Evolutionary conservation across 2,329 filamentous ascomycete species (phyloP).

Genomic region (Penicillium occitanis): DNA sequence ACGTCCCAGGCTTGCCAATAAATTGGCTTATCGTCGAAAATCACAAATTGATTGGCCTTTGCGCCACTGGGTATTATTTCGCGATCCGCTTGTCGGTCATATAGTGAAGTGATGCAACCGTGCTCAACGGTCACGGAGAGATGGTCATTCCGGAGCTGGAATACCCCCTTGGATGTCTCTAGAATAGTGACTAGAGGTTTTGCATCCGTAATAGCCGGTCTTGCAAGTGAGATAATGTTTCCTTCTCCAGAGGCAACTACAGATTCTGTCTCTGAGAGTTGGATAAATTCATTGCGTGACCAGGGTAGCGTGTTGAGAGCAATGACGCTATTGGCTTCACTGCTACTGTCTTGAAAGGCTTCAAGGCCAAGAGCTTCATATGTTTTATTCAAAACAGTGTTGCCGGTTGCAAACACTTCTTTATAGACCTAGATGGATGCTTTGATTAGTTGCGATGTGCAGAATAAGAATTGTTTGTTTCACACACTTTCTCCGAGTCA

Average conservation of each 20-base stretch:
- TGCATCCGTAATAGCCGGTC: conserved; percentile 28
- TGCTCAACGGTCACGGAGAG: conserved; percentile 69
- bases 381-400: conserved; percentile 69
- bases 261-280: conserved; percentile 50
- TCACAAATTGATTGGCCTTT: conserved; percentile 86
- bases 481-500: conserved; percentile 69
- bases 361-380: conserved; percentile 65
- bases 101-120: conserved; percentile 80
- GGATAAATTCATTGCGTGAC: conserved; percentile 72
- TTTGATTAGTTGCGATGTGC: neutral
- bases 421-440: conserved; percentile 62
- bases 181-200: conserved; percentile 29
- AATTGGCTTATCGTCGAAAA: conserved; percentile 95
- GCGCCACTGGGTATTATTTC: conserved; percentile 71
- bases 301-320: conserved; percentile 87
- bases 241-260: conserved; percentile 49
- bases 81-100: conserved; percentile 69
- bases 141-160: conserved; percentile 75
- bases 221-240: conserved; percentile 45
- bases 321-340: conserved; percentile 43
- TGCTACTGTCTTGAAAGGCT: conserved; percentile 43
- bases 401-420: conserved; percentile 74
- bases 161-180: conserved; percentile 56
- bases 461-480: neutral
- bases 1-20: conserved; percentile 99